Evolutionary conservation across 2,329 filamentous ascomycete species (phyloP), one percentile per base, ranked within the genome.

Genomic region (Fusarium sp.): DNA sequence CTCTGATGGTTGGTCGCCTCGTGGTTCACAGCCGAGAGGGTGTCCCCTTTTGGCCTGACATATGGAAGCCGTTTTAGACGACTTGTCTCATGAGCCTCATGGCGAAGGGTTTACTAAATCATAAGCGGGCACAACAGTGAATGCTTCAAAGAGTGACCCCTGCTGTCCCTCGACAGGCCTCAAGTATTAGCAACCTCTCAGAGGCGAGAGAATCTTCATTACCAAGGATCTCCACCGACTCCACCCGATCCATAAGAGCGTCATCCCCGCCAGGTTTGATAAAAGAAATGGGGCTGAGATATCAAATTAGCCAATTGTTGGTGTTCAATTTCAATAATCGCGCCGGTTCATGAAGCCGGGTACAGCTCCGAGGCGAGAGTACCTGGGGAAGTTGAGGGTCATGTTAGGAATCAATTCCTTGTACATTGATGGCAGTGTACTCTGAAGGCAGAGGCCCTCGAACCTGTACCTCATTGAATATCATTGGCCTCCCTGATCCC

Each of bases 141-240:
- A 61, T 15, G 42, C 48, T 62, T 47, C 56, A 50, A 26, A 24
- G n/a, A 64, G 20, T 11, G 30, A 56, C 50, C 71, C 74, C 51
- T 73, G 72, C 38, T 44, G 30, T 48, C 38, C 42, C 44, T 50
- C 36, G n/a, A 18, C 42, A 73, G 53, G 54, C 57, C 45, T 59
- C 38, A 55, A 55, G 15, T 26, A 24, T 61, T 26, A 36, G 45
- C 42, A 42, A 44, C 76, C 76, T 78, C 74, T 78, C 56, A 77
- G 44, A 69, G 22, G 41, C 26, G 41, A 63, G 62, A 50, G 65
- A 77, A 75, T 73, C 55, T 33, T 47, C 58, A 77, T 78, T 75
- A 78, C 76, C 64, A 77, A 76, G 58, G 24, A 42, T 61, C 59
- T 24, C 73, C 72, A 71, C 74, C 41, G 63, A 47, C 55, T 64